These are phyloP conservation scores for Fusarium transvaalense DNA, from an alignment of 2,329 filamentous ascomycete species.

Conservation along the genomic window DNA sequence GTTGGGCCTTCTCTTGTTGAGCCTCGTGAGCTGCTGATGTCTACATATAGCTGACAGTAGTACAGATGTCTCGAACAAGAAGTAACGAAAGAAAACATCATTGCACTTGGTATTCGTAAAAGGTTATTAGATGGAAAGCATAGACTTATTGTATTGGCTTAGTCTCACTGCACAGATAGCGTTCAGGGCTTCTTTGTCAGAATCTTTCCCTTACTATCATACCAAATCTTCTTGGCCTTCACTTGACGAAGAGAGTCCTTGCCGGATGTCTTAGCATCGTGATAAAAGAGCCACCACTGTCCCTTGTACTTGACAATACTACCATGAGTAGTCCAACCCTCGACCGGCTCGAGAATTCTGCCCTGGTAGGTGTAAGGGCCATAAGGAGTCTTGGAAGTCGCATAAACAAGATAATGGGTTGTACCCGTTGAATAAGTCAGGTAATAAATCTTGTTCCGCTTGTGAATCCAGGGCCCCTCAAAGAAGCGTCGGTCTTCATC, in stretches of 20 bases:
- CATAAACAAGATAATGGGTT: constrained; percentile 19
- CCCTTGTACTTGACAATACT: constrained; percentile 26
- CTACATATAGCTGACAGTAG: not conserved
- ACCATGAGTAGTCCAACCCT: constrained; percentile 25
- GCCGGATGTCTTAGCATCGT: constrained; percentile 19
- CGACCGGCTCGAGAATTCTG: constrained; percentile 14
- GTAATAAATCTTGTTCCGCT: constrained; percentile 24
- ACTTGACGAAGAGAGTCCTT: constrained; percentile 21
- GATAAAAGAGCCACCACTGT: constrained; percentile 27
- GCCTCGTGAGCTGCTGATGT: rapidly evolving
- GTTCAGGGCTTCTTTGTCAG: constrained; percentile 2
- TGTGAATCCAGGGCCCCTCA: constrained; percentile 13
- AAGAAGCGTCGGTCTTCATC: constrained; percentile 19
- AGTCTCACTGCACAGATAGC: not conserved
- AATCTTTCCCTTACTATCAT: constrained; percentile 23
- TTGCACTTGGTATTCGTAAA: not conserved
- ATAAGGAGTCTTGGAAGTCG: constrained; percentile 14
- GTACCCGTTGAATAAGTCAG: constrained; percentile 24
- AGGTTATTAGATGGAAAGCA: not conserved
- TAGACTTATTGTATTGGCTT: constrained; percentile 46
- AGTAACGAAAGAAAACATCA: not conserved
- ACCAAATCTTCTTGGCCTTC: constrained; percentile 31
- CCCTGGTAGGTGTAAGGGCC: constrained; percentile 28
- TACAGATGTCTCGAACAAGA: constrained; percentile 8
- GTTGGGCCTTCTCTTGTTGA: constrained; percentile 24